Conservation (phyloP, 139 green algal species). For the Tetradesmus lagerheimii region DNA sequence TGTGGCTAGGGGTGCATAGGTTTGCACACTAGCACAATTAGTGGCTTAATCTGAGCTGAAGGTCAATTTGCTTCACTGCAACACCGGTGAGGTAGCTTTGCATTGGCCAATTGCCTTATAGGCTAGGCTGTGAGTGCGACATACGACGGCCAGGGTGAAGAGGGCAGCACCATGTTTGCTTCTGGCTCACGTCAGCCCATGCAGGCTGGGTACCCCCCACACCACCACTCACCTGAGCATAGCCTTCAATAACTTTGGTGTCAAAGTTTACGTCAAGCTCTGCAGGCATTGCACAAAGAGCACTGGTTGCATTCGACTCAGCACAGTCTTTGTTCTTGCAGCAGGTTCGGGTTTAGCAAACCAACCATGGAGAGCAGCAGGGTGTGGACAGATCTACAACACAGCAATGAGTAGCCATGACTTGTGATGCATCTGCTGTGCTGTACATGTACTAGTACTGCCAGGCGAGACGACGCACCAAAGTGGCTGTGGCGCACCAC, state of each 20-base stretch:
- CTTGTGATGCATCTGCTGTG: neutral
- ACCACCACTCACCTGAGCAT: slow-evolving; percentile 47
- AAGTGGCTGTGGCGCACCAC: slow-evolving; percentile 40
- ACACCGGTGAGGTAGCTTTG: too few relatives aligned
- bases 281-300: neutral
- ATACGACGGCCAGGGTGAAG: too few relatives aligned
- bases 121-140: too few relatives aligned
- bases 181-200: too few relatives aligned
- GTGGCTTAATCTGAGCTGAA: too few relatives aligned
- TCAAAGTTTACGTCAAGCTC: slow-evolving; percentile 66
- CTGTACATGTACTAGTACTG: too few relatives aligned
- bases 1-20: too few relatives aligned
- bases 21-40: too few relatives aligned
- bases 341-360: neutral
- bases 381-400: too few relatives aligned
- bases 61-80: too few relatives aligned
- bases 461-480: neutral
- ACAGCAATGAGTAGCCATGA: neutral
- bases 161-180: too few relatives aligned
- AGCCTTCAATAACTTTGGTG: slow-evolving; percentile 59
- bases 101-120: too few relatives aligned
- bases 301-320: neutral
- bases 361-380: neutral
- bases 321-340: neutral
- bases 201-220: neutral